Conservation (phyloP, 2,329 filamentous ascomycete genomes). For the Beauveria medogensis region DNA sequence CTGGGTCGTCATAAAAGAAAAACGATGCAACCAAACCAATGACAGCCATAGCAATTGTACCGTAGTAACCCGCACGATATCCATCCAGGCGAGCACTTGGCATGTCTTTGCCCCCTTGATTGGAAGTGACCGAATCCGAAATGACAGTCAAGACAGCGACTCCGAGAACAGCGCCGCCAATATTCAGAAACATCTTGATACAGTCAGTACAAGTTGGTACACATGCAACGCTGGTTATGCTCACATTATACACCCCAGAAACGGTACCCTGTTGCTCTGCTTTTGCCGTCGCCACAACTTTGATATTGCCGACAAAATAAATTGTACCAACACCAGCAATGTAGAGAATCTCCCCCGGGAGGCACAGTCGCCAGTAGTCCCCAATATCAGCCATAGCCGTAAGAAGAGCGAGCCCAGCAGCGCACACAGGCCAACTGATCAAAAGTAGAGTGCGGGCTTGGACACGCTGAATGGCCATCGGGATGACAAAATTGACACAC, state of each 20-base stretch:
- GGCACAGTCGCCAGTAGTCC: slow-evolving; percentile 12
- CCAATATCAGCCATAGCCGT: neutral
- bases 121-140: slow-evolving; percentile 15
- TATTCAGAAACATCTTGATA: slow-evolving; percentile 12
- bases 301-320: slow-evolving; percentile 13
- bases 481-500: slow-evolving; percentile 11
- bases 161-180: slow-evolving; percentile 12
- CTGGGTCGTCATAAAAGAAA: neutral
- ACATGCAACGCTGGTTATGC: neutral
- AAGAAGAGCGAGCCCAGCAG: slow-evolving; percentile 9
- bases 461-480: slow-evolving; percentile 1
- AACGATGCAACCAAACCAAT: neutral
- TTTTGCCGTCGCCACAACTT: slow-evolving; percentile 9
- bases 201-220: neutral
- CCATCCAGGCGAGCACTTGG: slow-evolving; percentile 5
- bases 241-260: slow-evolving; percentile 12
- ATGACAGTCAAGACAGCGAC: slow-evolving; percentile 13
- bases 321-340: slow-evolving; percentile 13
- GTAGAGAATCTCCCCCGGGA: slow-evolving; percentile 12
- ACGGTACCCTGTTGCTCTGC: slow-evolving; percentile 11
- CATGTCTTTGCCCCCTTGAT: slow-evolving; percentile 9
- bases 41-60: slow-evolving; percentile 10
- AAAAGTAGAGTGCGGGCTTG: slow-evolving; percentile 8
- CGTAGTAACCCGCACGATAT: slow-evolving; percentile 11
- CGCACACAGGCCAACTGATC: slow-evolving; percentile 8